Evolutionary conservation across 768 basidiomycete genomes (phyloP).

Genomic region (Mycena floridula): DNA sequence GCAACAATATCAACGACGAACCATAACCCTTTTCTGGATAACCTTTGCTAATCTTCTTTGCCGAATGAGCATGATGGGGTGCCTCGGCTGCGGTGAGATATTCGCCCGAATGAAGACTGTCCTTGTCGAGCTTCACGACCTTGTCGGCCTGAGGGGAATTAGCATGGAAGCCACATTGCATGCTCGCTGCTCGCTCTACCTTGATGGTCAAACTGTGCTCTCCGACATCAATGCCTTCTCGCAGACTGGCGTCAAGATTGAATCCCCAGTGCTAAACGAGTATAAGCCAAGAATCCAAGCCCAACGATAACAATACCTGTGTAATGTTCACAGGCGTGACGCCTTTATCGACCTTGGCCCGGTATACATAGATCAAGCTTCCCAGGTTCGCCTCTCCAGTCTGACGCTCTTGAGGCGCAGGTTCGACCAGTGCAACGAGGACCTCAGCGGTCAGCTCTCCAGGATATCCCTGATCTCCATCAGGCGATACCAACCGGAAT

Average conservation of each 20-base stretch:
- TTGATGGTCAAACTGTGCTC: conserved; percentile 40
- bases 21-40: conserved; percentile 61
- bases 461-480: conserved; percentile 70
- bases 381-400: conserved; percentile 58
- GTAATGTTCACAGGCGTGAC: conserved; percentile 75
- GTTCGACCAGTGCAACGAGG: conserved; percentile 41
- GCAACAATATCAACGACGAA: conserved; percentile 17
- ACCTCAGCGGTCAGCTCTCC: conserved; percentile 58
- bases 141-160: conserved; percentile 37
- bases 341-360: conserved; percentile 54
- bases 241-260: conserved; percentile 68
- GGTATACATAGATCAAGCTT: conserved; percentile 60
- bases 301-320: conserved; percentile 39
- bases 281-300: conserved; percentile 5
- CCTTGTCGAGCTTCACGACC: conserved; percentile 44
- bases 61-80: conserved; percentile 42
- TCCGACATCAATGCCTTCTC: conserved; percentile 41
- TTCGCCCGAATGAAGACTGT: conserved; percentile 46
- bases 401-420: conserved; percentile 25
- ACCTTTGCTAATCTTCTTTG: conserved; percentile 47
- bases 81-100: conserved; percentile 41
- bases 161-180: neutral
- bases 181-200: too few relatives aligned
- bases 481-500: conserved; percentile 50
- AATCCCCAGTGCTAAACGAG: conserved; percentile 81